phyloP scores from a whole-genome alignment of 306 rosid genomes.

The Chamaecrista fasciculata region DNA sequence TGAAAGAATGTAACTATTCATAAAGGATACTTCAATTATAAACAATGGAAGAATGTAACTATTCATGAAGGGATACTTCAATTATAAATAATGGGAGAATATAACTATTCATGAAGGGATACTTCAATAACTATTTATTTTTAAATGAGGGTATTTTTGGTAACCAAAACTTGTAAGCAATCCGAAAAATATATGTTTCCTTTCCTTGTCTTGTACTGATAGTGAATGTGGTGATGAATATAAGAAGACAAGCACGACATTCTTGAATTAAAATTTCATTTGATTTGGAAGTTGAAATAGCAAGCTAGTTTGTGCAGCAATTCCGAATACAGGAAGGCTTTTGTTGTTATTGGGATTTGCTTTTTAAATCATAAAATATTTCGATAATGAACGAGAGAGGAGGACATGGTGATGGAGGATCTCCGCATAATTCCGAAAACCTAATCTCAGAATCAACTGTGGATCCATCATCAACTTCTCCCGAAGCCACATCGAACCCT shows the following conservation, averaged over 20 bases:
- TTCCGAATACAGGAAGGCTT: background rate
- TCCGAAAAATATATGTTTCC: too few relatives aligned
- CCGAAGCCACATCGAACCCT: background rate
- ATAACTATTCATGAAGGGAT: too few relatives aligned
- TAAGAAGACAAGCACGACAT: background rate
- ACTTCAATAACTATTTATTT: too few relatives aligned
- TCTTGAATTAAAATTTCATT: background rate
- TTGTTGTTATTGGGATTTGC: background rate
- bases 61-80: too few relatives aligned
- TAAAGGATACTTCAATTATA: too few relatives aligned
- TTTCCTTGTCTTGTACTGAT: too few relatives aligned
- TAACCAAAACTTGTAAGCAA: too few relatives aligned
- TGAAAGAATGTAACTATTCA: too few relatives aligned
- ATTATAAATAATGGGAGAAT: too few relatives aligned
- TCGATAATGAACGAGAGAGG: slow-evolving; percentile 30
- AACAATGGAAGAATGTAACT: too few relatives aligned
- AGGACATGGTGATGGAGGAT: background rate
- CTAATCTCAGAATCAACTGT: slow-evolving; percentile 28
- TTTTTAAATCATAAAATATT: background rate
- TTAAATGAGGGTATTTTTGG: too few relatives aligned
- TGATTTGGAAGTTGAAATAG: background rate
- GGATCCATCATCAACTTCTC: slow-evolving; percentile 23
- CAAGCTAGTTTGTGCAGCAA: background rate
- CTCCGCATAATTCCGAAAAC: slow-evolving; percentile 33
- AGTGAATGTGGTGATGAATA: background rate